Percentiles rank a stretch among this genome's conserved stretches.
Evolutionary conservation across 305 asterid species (phyloP).

Genomic region (Solanum aculeatissimum): DNA sequence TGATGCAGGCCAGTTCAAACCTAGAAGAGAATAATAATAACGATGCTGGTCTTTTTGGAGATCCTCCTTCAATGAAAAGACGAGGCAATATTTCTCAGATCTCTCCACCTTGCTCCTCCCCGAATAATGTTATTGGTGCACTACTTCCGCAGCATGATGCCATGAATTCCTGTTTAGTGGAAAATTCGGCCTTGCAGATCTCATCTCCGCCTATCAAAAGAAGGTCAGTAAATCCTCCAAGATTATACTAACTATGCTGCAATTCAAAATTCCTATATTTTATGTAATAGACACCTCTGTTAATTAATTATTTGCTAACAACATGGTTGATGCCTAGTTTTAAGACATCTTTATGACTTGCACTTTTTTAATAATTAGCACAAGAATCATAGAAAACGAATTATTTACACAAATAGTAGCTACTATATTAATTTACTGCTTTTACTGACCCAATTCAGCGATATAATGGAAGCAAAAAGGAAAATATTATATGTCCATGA

Average conservation of each 20-base stretch:
- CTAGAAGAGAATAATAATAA: neutral
- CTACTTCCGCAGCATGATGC: conserved; percentile 9
- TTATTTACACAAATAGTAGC: neutral
- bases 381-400: neutral
- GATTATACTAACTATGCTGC: neutral
- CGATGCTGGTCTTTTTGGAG: neutral
- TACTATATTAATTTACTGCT: neutral
- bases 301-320: neutral
- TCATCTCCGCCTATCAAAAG: conserved; percentile 91
- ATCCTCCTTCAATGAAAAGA: conserved; percentile 15
- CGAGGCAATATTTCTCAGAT: conserved; percentile 42
- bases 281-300: conserved; percentile 13
- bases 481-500: neutral
- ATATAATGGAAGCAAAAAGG: neutral
- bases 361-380: neutral
- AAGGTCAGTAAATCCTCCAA: conserved; percentile 36
- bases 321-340: neutral
- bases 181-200: conserved; percentile 63
- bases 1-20: neutral
- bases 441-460: neutral
- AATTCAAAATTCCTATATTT: conserved; percentile 5
- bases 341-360: neutral
- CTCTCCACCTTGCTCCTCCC: neutral
- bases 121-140: neutral
- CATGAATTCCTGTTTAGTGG: conserved; percentile 24